Evolutionary conservation across 2,329 filamentous ascomycete species (phyloP), one percentile per base, ranked within the genome.

Genomic region (Diaporthe australafricana): DNA sequence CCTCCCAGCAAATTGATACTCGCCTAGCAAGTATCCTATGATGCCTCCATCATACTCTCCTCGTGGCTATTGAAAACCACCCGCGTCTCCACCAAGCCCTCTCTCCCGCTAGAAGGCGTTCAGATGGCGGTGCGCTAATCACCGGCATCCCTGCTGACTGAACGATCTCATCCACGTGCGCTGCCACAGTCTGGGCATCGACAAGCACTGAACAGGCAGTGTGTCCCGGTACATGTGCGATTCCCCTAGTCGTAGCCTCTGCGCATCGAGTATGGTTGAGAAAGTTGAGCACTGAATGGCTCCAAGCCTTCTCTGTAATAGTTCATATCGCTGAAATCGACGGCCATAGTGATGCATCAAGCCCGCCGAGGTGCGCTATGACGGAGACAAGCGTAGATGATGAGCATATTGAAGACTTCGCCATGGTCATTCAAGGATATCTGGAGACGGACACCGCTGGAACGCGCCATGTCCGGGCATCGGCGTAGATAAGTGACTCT

Each of bases 401-500:
- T 69, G 67, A 52, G 47, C 55, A 69, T 60, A 22, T 25, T 38
- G 20, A 50, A 52, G 35, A 47, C 42, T 27, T 22, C 17, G 32
- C 22, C 53, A 22, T 42, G 67, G 45, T n/a, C 45, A 20, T 42
- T 40, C 42, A 17, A 47, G 45, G 50, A 60, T 17, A 60, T 40
- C 38, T 25, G 45, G 30, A 68, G 47, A 45, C 25, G 17, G 25
- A 70, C 38, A 63, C 27, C 53, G 38, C 53, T 60, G 67, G 53
- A 69, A 47, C 65, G n/a, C 38, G 62, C 25, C 53, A 52, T 22
- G 30, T 45, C 55, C 68, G 20, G 62, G 47, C 32, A 67, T 56
- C 32, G 53, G 73, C 55, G 73, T 72, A 66, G 72, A 75, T 75
- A 72, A 74, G 73, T 75, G 73, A 73, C 74, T 76, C 73, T 47